Base-by-base conservation (phyloP, 2,329 filamentous ascomycete species). In the Aspergillus aculeatinus region DNA sequence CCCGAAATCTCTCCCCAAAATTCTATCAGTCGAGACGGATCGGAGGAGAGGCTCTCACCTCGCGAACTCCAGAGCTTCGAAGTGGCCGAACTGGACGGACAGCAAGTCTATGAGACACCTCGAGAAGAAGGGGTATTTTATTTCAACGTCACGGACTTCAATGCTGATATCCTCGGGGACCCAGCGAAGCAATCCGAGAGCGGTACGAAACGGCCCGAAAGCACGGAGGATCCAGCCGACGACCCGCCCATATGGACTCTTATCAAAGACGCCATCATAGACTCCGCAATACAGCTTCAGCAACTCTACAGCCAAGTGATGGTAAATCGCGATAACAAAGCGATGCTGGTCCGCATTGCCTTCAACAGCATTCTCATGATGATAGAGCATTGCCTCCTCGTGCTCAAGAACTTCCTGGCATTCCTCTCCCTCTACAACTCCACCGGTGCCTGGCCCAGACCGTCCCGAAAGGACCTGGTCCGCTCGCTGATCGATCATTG, bases 31-130 rank as follows among this genome's bases (percentile, higher is more conserved):
- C 53, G 35, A 42, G 59, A 57, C 47, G 44, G 42, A 27, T 52
- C 48, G 12, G 51, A 48, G 5, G 10, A 21, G 23, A 56, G 48
- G n/a, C 42, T 33, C 47, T 57, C 58, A 19, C 10, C 51, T 16
- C 59, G 57, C 31, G 55, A 59, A n/a, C 48, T 56, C 27, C 63
- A 58, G 54, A 60, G 69, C 2, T 51, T 68, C 5, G 72, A 72
- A 59, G 70, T 76, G 19, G 74, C 74, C 4, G 74, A 76, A 54
- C 58, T 76, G 31, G 74, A 76, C 50, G 73, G 74, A 9, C 63
- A 69, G 27, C 74, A 76, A 58, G 66, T 76, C 4, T 58, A 65
- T 19, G 67, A 62, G 25, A 55, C 59, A 23, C 27, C 33, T 10
- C 39, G 39, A 19, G 55, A 57, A 35, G 57, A 58, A 29, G 16